These are phyloP conservation scores for Nidularia sp. DNA, from an alignment of 768 basidiomycete genomes.

Conservation along the genomic window DNA sequence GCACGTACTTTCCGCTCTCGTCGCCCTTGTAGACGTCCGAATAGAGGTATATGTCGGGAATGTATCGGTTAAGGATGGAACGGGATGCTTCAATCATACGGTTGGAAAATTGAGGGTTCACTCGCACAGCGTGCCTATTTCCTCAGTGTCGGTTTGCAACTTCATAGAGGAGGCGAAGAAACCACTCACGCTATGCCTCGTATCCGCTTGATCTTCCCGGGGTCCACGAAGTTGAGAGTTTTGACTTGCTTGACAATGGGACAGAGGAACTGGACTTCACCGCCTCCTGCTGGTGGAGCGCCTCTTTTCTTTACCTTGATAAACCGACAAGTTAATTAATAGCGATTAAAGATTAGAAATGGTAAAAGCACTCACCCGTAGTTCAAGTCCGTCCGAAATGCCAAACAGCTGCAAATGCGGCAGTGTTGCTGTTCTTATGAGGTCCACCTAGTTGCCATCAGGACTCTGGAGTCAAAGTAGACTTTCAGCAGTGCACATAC, in stretches of 20 bases:
- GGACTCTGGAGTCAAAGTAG: background rate
- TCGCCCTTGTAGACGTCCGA: conserved; percentile 98
- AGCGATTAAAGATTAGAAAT: background rate
- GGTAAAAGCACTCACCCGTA: conserved; percentile 50
- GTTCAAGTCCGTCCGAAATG: conserved; percentile 84
- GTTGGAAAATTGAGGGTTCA: conserved; percentile 96
- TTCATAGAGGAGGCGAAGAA: background rate
- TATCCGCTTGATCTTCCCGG: conserved; percentile 91
- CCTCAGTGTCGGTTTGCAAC: conserved; percentile 3
- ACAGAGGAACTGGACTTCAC: conserved; percentile 91
- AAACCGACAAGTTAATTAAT: background rate
- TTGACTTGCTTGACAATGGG: conserved; percentile 89
- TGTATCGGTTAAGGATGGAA: conserved; percentile 90
- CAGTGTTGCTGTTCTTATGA: conserved; percentile 85
- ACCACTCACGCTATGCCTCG: conserved; percentile 84
- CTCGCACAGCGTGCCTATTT: conserved; percentile 87
- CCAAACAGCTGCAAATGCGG: conserved; percentile 91
- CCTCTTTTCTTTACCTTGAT: conserved; percentile 93
- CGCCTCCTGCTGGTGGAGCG: conserved; percentile 85
- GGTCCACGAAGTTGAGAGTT: conserved; percentile 87
- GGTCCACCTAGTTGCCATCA: conserved; percentile 61
- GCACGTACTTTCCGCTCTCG: conserved; percentile 89
- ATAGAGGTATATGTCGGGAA: conserved; percentile 97
- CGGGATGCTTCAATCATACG: conserved; percentile 95
- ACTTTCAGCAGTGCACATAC: conserved; percentile 32